Percentiles rank a stretch among this genome's conserved stretches.
These are phyloP conservation scores for Cyberlindnera lachancei DNA, from an alignment of 805 yeast genomes.

Conservation along the genomic window DNA sequence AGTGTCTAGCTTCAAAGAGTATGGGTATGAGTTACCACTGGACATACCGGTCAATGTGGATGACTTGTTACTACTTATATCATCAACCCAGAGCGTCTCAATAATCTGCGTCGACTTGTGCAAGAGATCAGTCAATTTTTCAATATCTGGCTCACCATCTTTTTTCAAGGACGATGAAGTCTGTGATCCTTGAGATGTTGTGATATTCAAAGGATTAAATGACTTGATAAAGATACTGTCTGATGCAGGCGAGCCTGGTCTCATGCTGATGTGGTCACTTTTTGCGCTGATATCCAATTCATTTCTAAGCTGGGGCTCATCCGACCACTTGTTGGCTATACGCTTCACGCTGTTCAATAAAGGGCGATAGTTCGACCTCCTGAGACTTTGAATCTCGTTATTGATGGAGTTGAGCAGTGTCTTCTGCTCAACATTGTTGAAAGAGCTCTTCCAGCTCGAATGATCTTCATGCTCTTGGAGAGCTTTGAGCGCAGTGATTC, in stretches of 20 bases:
- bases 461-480: conserved; percentile 9
- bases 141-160: conserved; percentile 1
- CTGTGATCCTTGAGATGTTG: too few species aligned
- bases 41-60: conserved; percentile 1
- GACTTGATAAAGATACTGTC: neutral
- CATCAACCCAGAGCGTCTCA: conserved; percentile 4
- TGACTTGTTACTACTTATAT: conserved; percentile 1
- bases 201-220: neutral
- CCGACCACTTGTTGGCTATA: neutral
- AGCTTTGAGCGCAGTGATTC: conserved; percentile 13
- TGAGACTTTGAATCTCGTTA: conserved; percentile 15
- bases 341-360: conserved; percentile 9
- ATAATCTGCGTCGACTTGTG: neutral
- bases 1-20: too few species aligned
- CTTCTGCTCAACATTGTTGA: conserved; percentile 17
- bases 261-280: too few species aligned
- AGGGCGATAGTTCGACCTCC: conserved; percentile 16
- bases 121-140: neutral
- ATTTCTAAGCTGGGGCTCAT: too few species aligned
- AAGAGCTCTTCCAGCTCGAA: conserved; percentile 2
- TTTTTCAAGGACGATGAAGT: too few species aligned
- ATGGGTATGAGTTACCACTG: too few species aligned
- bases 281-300: too few species aligned
- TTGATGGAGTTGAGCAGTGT: conserved; percentile 17
- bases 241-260: too few species aligned